phyloP scores from a whole-genome alignment of 805 yeast species.

The Teunomyces pallodes region DNA sequence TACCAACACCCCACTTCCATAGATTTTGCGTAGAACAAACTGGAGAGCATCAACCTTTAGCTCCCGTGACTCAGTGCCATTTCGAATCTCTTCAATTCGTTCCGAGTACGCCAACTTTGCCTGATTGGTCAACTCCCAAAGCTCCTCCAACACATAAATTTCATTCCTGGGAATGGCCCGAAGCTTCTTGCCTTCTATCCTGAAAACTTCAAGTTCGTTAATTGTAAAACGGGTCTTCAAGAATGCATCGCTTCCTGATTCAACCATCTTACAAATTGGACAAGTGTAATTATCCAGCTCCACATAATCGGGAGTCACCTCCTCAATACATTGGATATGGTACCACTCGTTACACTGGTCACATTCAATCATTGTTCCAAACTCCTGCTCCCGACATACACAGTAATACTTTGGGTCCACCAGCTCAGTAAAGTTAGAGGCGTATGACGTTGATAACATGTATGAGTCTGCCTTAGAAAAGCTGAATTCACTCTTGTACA shows the following conservation, averaged over 20 bases:
- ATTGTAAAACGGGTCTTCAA: slow-evolving; percentile 14
- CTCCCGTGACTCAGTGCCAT: slow-evolving; percentile 2
- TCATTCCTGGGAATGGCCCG: slow-evolving; percentile 22
- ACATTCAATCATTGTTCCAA: slow-evolving; percentile 66
- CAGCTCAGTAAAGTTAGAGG: slow-evolving; percentile 7
- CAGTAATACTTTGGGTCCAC: slow-evolving; percentile 41
- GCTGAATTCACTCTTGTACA: slow-evolving; percentile 21
- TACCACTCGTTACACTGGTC: slow-evolving; percentile 73
- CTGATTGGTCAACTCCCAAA: slow-evolving; percentile 11
- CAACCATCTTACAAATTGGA: slow-evolving; percentile 30
- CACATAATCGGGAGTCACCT: slow-evolving; percentile 6
- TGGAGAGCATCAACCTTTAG: slow-evolving; percentile 20
- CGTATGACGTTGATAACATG: slow-evolving; percentile 24
- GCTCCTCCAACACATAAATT: slow-evolving; percentile 14
- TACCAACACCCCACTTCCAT: slow-evolving; percentile 28
- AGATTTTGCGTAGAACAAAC: slow-evolving; percentile 27
- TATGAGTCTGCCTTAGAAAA: slow-evolving; percentile 30
- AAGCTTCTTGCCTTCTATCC: slow-evolving; percentile 13
- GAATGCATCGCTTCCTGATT: slow-evolving; percentile 16
- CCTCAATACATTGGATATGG: slow-evolving; percentile 56
- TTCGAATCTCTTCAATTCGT: slow-evolving; percentile 14
- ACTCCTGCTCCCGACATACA: slow-evolving; percentile 60
- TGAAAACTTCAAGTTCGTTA: slow-evolving; percentile 10
- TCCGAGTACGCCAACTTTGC: slow-evolving; percentile 6
- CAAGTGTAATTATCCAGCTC: slow-evolving; percentile 25